Evolutionary conservation across 2,329 filamentous ascomycete species (phyloP).

Genomic region (Aspergillus chevalieri): DNA sequence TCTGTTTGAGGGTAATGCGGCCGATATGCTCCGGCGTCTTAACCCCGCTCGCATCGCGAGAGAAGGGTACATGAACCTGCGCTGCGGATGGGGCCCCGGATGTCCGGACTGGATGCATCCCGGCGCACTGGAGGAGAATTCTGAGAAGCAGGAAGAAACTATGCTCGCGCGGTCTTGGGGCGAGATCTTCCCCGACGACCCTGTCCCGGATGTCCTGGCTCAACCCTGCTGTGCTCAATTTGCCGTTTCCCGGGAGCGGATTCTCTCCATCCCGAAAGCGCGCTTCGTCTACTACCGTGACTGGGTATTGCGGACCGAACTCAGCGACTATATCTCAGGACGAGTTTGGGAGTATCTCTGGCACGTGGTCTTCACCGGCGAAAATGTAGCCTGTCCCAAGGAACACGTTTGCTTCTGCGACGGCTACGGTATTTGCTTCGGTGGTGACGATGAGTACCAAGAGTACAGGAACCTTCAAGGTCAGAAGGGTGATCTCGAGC

Average conservation of each 20-base stretch:
- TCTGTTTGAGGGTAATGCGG: constrained; percentile 46
- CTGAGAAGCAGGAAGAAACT: constrained; percentile 42
- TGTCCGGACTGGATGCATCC: constrained; percentile 56
- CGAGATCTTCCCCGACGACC: constrained; percentile 42
- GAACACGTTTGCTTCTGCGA: constrained; percentile 59
- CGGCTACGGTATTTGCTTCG: constrained; percentile 58
- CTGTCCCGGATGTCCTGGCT: constrained; percentile 46
- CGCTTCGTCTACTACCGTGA: constrained; percentile 54
- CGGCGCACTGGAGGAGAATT: constrained; percentile 32
- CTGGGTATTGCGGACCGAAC: constrained; percentile 54
- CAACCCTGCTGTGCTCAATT: constrained; percentile 62
- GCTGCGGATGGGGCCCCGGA: constrained; percentile 53
- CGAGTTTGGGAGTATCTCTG: constrained; percentile 60
- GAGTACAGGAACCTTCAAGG: constrained; percentile 44
- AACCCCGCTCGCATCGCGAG: constrained; percentile 47
- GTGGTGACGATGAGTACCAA: constrained; percentile 43
- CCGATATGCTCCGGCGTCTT: constrained; percentile 46
- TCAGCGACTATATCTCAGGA: constrained; percentile 52
- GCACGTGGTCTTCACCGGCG: constrained; percentile 56
- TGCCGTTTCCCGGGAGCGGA: constrained; percentile 53
- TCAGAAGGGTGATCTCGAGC: constrained; percentile 33
- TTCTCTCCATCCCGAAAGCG: constrained; percentile 47
- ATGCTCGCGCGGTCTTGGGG: constrained; percentile 43
- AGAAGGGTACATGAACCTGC: constrained; percentile 55
- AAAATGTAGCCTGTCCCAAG: constrained; percentile 38